Base-by-base conservation (phyloP, 225 moss, liverwort and hornwort genomes). In the Physcomitrium patens region DNA sequence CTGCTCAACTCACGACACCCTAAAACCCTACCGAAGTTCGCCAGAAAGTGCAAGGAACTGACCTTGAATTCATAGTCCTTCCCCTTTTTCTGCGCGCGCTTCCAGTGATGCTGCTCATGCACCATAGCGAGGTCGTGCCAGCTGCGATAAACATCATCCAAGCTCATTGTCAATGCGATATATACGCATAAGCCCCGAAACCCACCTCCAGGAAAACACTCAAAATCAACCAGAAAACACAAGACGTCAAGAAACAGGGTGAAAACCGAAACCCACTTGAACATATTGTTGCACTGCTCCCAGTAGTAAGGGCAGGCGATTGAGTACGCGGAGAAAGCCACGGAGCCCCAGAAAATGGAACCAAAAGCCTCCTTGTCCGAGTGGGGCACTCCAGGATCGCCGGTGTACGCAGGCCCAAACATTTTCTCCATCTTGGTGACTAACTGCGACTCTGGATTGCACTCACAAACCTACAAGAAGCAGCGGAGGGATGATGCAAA, bases 51-150 rank as follows among this genome's bases (percentile, higher is more conserved):
- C 20, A 51, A 66, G 67, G 44, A 69, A 28, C 80, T 62, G 43
- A 96, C 95, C 95, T 83, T 86, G 26, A 94, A 89, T 51, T 91
- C 92, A 64, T 94, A 94, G 0, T 77, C 84, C 50, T 91, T 80
- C n/a, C 89, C 91, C 84, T 88, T 82, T 82, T 85, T 93, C 61
- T 89, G 51, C 5, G 91, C 86, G 12, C 87, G 87, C 89, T 86
- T 94, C 85, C 86, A 82, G 13, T 87, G 89, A 64, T 97, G 92
- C 78, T 97, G 94, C 84, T 97, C 97, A 51, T 89, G 90, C 24
- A 94, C 91, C 97, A 97, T 94, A 27, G 97, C 92, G 56, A 79
- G 89, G 82, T 97, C 97, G 60, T 97, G 97, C 97, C 97, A 97
- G 77, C 95, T 96, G 90, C 73, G 78, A 80, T 20, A 72, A 51